A percentile compares a stretch with the other conserved stretches of the same genome.
Evolutionary conservation across 495 filamentous ascomycete genomes (phyloP).

Genomic region (Xylona heveae): DNA sequence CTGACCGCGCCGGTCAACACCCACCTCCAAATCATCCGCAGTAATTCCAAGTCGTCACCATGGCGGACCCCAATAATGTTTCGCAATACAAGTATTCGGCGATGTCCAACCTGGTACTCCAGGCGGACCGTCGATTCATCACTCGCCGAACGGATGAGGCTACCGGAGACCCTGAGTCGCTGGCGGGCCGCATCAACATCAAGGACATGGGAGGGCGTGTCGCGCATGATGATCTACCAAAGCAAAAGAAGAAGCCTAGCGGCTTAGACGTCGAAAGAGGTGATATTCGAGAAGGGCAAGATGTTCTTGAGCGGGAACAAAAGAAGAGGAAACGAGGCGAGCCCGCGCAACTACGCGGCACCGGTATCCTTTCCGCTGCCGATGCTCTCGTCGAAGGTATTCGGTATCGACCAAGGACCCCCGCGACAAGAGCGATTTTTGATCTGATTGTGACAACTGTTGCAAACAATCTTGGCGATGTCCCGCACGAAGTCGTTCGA

Average conservation of each 20-base stretch:
- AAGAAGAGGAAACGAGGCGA: conserved; percentile 67
- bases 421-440: conserved; percentile 84
- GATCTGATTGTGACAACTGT: conserved; percentile 87
- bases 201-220: conserved; percentile 82
- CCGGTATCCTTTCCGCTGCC: conserved; percentile 63
- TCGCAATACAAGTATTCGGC: conserved; percentile 99
- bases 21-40: background rate
- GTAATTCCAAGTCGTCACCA: conserved; percentile 22
- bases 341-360: conserved; percentile 45
- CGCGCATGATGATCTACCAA: conserved; percentile 57
- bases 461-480: conserved; percentile 73
- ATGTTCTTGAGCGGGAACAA: conserved; percentile 70
- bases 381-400: conserved; percentile 74
- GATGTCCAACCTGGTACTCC: conserved; percentile 99
- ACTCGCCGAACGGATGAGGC: conserved; percentile 81
- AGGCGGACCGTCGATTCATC: conserved; percentile 92
- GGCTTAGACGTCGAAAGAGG: conserved; percentile 56
- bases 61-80: conserved; percentile 81
- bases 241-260: conserved; percentile 47
- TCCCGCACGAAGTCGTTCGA: conserved; percentile 72
- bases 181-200: conserved; percentile 82
- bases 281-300: conserved; percentile 61
- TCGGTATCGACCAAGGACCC: conserved; percentile 70
- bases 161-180: conserved; percentile 91
- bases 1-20: background rate